Conservation (phyloP, 495 filamentous ascomycete species). For the Penicillium lagena region DNA sequence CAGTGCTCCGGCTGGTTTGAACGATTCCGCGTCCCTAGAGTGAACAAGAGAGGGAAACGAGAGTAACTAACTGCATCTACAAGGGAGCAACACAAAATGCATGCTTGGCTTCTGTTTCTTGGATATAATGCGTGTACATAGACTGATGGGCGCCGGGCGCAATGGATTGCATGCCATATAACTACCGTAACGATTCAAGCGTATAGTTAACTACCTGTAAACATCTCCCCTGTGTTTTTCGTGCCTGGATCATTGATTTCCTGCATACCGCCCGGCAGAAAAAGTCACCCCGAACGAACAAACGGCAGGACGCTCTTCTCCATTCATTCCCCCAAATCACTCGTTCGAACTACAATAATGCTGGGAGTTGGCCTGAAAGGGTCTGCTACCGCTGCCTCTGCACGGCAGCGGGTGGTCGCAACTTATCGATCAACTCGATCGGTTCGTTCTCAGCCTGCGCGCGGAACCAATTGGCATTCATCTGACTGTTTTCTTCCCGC, state of each 20-base stretch:
- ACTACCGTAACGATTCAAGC: no score
- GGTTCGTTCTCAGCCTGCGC: constrained; percentile 19
- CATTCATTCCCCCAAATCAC: constrained; percentile 7
- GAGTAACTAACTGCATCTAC: constrained; percentile 6
- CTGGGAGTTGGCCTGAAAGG: constrained; percentile 29
- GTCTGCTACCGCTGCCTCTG: constrained; percentile 22
- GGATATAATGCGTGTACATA: constrained; percentile 29
- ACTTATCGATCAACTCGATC: constrained; percentile 30
- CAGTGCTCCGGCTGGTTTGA: constrained; percentile 33
- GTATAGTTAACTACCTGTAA: no score
- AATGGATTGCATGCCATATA: constrained; percentile 12
- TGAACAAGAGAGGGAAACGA: constrained; percentile 1
- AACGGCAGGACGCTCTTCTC: constrained; percentile 10
- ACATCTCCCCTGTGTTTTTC: background rate
- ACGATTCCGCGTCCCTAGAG: constrained; percentile 37
- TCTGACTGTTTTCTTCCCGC: constrained; percentile 2
- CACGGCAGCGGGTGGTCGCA: constrained; percentile 27
- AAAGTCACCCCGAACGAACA: constrained; percentile 16
- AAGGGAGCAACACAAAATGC: constrained; percentile 12
- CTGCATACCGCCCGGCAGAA: constrained; percentile 34
- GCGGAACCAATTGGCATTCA: constrained; percentile 10
- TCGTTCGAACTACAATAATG: constrained; percentile 26
- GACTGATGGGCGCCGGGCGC: constrained; percentile 7
- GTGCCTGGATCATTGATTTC: constrained; percentile 9
- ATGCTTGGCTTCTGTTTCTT: constrained; percentile 14